phyloP scores from a whole-genome alignment of 2,329 filamentous ascomycete genomes.

The Teratosphaeria viscida region DNA sequence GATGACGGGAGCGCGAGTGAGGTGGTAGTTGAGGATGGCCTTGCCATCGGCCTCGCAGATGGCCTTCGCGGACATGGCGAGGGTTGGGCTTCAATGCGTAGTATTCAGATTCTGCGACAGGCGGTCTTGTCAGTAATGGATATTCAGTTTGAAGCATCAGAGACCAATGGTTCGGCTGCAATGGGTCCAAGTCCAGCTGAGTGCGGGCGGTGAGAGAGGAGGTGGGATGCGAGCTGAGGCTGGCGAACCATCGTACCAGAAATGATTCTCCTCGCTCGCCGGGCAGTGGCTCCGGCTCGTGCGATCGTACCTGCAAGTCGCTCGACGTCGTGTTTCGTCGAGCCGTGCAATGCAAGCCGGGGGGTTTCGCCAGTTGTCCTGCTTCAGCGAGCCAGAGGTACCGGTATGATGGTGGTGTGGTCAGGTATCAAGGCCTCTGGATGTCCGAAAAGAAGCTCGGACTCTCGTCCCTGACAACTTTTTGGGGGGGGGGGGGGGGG shows the following conservation, averaged over 20 bases:
- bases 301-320: not conserved
- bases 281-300: not conserved
- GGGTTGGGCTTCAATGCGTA: not conserved
- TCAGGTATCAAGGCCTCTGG: not conserved
- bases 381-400: not conserved
- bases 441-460: not conserved
- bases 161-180: not conserved
- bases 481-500: not conserved
- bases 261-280: not conserved
- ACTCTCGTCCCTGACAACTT: not conserved
- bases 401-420: not conserved
- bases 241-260: not conserved
- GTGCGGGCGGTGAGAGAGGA: not conserved
- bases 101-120: not conserved
- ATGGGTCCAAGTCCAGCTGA: not conserved
- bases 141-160: not conserved
- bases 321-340: not conserved
- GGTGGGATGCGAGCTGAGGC: not conserved
- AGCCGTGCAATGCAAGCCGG: not conserved
- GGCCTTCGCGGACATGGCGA: constrained; percentile 79
- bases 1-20: constrained; percentile 93
- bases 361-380: not conserved
- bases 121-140: not conserved
- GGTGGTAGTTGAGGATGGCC: constrained; percentile 99
- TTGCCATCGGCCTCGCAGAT: constrained; percentile 99